phyloP scores from a whole-genome alignment of 352 stramenopile genomes.

The Aphanomyces astaci region DNA sequence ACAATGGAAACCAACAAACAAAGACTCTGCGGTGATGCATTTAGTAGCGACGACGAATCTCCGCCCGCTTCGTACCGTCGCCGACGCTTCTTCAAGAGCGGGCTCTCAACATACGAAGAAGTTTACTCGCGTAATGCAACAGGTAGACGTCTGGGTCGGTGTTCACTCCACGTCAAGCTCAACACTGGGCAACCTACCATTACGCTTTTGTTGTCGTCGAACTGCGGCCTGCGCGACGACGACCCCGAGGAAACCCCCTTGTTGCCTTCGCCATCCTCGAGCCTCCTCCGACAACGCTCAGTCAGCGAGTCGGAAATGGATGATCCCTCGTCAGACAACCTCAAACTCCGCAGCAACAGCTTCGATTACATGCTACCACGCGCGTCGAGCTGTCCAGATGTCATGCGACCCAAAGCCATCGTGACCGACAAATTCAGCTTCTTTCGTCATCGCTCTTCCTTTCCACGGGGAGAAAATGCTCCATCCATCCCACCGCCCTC shows the following conservation, averaged over 20 bases:
- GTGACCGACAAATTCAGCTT: slow-evolving; percentile 16
- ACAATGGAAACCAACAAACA: not conserved
- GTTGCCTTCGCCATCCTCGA: not conserved
- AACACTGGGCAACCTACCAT: slow-evolving; percentile 17
- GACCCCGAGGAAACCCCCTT: not conserved
- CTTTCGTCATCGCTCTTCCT: slow-evolving; percentile 6
- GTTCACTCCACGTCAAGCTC: slow-evolving; percentile 6
- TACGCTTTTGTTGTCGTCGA: slow-evolving; percentile 1
- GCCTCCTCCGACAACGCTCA: not conserved
- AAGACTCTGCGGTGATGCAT: not conserved
- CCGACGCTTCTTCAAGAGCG: slow-evolving; percentile 20
- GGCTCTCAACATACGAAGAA: slow-evolving; percentile 20
- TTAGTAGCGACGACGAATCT: too few relatives aligned
- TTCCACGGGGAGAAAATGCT: not conserved
- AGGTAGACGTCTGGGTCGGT: slow-evolving; percentile 15
- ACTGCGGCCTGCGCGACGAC: not conserved
- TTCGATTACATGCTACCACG: not conserved
- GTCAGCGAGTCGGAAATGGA: not conserved
- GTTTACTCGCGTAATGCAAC: slow-evolving; percentile 21
- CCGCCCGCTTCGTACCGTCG: not conserved
- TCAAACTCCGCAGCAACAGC: slow-evolving; percentile 13
- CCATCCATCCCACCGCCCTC: too few relatives aligned
- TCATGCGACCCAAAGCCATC: slow-evolving; percentile 10
- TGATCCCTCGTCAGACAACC: not conserved
- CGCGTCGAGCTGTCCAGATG: slow-evolving; percentile 1